These are phyloP conservation scores for Lasiosphaeria ovina DNA, from an alignment of 495 filamentous ascomycete species.

Conservation along the genomic window DNA sequence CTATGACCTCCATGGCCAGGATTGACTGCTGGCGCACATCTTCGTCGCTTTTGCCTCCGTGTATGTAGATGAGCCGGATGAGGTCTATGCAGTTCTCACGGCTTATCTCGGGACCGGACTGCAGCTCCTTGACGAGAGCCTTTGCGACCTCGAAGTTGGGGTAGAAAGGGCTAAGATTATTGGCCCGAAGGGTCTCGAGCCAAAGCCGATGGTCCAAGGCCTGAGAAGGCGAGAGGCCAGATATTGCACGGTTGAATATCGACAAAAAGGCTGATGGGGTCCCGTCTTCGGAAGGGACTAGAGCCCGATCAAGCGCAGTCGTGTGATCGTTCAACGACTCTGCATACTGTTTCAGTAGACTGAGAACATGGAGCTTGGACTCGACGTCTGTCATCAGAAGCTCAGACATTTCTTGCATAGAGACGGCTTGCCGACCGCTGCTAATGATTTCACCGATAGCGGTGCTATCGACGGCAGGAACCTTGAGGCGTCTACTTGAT, in stretches of 20 bases:
- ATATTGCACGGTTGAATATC: conserved; percentile 26
- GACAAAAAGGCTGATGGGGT: conserved; percentile 21
- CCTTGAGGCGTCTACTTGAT: neutral
- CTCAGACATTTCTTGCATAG: neutral
- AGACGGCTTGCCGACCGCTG: neutral
- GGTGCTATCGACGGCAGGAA: neutral
- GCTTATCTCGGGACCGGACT: conserved; percentile 31
- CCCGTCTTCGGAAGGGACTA: neutral
- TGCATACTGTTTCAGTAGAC: conserved; percentile 21
- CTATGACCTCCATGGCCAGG: conserved; percentile 31
- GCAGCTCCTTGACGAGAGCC: conserved; percentile 28
- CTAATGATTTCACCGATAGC: neutral
- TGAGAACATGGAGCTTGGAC: conserved; percentile 27
- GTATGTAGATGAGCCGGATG: conserved; percentile 32
- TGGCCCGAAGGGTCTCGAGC: conserved; percentile 20
- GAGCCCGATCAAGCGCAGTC: neutral
- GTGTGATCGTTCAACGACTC: conserved; percentile 9
- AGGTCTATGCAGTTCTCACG: conserved; percentile 32
- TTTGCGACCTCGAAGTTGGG: conserved; percentile 10
- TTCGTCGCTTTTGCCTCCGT: conserved; percentile 10
- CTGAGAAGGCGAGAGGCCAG: conserved; percentile 24
- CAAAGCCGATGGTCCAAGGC: conserved; percentile 34
- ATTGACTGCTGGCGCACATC: conserved; percentile 23
- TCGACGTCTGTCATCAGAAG: conserved; percentile 23
- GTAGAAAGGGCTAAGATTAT: neutral